Evolutionary conservation across 2,329 filamentous ascomycete genomes (phyloP), one percentile per base, ranked within the genome.

Genomic region (Oidium heveae): DNA sequence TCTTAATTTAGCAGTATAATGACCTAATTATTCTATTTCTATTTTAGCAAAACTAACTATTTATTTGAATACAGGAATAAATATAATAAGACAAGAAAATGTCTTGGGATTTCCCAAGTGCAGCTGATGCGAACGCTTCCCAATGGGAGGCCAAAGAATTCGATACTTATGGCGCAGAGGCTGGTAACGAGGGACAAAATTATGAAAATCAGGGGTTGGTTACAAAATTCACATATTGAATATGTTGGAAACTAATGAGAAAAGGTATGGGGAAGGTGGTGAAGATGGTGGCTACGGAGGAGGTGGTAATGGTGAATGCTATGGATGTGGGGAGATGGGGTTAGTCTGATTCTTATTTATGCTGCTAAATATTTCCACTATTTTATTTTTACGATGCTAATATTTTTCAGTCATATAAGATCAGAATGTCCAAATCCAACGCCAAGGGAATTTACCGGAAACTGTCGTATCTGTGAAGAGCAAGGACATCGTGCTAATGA

Each of bases 341-440:
- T 56, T 66, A 41, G 36, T 20, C 1, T 1, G 28, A 16, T 22
- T 20, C 2, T 32, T 41, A 67, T 62, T 28, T 47, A 37, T 34
- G 15, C 8, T 9, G 2, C 10, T 41, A 41, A 41, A n/a, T 43
- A 18, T 18, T n/a, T 43, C 39, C n/a, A 9, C 39, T 2, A 43
- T 2, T 18, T 2, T 43, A 1, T 10, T 16, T 3, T 34, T 34
- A 32, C 32, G 7, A 18, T 22, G 16, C 50, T 61, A 57, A 62
- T 52, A 24, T 18, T 51, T 18, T 28, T 15, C 55, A 74, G 78
- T 15, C 79, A 83, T 69, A 76, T 70, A 66, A 81, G 79, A 66
- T 66, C 71, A 1, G 78, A 82, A 8, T 82, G 79, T 61, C 61
- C 75, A 18, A 77, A 80, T 55, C 67, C 66, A 28, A 72, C 75